These are phyloP conservation scores for Flaveria ramosissima DNA, from an alignment of 129 eudicot genomes.

Conservation along the genomic window DNA sequence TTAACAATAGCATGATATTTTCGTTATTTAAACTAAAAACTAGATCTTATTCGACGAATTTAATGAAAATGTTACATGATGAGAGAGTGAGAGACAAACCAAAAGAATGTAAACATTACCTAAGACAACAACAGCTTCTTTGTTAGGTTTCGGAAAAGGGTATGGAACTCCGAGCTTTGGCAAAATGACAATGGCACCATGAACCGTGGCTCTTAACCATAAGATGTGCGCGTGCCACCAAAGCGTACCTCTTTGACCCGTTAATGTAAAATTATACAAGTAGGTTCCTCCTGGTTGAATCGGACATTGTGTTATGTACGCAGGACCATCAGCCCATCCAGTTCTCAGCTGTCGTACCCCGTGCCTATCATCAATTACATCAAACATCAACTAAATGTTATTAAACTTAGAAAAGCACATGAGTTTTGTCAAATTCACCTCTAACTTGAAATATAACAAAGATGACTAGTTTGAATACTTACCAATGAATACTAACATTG, in stretches of 20 bases:
- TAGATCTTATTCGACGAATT: neutral
- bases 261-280: constrained; percentile 67
- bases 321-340: constrained; percentile 96
- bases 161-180: constrained; percentile 71
- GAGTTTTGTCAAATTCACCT: neutral
- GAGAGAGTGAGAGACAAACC: too few relatives aligned
- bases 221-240: constrained; percentile 86
- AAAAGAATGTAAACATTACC: constrained; percentile 42
- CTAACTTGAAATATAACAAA: neutral
- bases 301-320: constrained; percentile 87
- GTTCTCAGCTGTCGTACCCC: constrained; percentile 75
- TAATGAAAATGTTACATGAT: neutral
- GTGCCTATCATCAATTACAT: constrained; percentile 52
- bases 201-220: constrained; percentile 90
- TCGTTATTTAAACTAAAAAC: neutral
- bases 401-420: neutral
- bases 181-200: constrained; percentile 76
- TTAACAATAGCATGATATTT: neutral
- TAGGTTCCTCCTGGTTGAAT: constrained; percentile 69
- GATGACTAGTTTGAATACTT: constrained; percentile 5
- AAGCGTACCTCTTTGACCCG: constrained; percentile 88
- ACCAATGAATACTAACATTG: constrained; percentile 80
- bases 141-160: constrained; percentile 68
- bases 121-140: constrained; percentile 58
- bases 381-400: neutral